phyloP scores from a whole-genome alignment of 441 rosid genomes.

The Sinapis alba region DNA sequence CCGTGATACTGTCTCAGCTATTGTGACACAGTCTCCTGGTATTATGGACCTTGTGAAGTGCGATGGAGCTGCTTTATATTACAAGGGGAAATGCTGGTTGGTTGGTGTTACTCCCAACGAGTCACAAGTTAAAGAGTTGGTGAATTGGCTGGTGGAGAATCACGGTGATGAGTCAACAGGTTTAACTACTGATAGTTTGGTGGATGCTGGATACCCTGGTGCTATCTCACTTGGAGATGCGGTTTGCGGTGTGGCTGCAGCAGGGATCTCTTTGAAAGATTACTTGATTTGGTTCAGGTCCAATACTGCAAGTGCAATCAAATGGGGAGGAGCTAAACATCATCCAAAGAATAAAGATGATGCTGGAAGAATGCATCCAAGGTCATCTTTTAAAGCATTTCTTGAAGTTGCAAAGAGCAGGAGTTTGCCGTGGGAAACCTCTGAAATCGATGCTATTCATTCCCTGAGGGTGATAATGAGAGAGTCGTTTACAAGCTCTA shows the following conservation, averaged over 20 bases:
- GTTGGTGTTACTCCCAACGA: conserved; percentile 79
- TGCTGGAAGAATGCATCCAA: conserved; percentile 69
- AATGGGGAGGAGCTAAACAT: conserved; percentile 93
- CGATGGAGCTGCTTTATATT: conserved; percentile 81
- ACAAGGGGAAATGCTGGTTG: conserved; percentile 63
- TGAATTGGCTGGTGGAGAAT: conserved; percentile 58
- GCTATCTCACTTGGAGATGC: conserved; percentile 69
- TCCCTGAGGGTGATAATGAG: conserved; percentile 78
- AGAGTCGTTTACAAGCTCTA: conserved; percentile 56
- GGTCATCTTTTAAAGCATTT: conserved; percentile 80
- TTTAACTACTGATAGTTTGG: conserved; percentile 74
- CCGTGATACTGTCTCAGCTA: conserved; percentile 64
- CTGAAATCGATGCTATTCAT: conserved; percentile 79
- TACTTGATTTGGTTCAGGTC: conserved; percentile 92
- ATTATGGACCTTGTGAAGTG: conserved; percentile 87
- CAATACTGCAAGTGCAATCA: conserved; percentile 67
- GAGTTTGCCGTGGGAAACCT: conserved; percentile 81
- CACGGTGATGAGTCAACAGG: conserved; percentile 72
- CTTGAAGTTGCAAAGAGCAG: conserved; percentile 76
- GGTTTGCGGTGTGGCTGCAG: conserved; percentile 85
- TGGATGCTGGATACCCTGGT: conserved; percentile 68
- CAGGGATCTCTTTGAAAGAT: conserved; percentile 65
- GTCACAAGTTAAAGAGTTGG: conserved; percentile 65
- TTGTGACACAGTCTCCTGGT: conserved; percentile 78
- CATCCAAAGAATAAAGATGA: conserved; percentile 66